Evolutionary conservation across 1,139 yeast species (phyloP), one percentile per base, ranked within the genome.

Genomic region (Kurtzmaniella quercitrusa): DNA sequence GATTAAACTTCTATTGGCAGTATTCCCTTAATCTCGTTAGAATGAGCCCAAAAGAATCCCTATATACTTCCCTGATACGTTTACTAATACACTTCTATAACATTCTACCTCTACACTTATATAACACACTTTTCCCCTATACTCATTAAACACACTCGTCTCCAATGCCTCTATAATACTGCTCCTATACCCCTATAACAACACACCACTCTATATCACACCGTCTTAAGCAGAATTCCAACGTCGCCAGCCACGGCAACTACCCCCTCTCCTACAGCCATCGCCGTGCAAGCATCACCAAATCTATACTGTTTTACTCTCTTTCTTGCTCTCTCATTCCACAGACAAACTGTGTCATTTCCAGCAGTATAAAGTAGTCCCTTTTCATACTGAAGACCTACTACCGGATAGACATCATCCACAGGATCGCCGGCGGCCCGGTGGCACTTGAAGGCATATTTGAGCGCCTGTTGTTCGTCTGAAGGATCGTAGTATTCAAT

Each of bases 401-500:
- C 87, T 9, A 91, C 90, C 0, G 96, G 95, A 39, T 79, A 82
- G 1, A 87, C 95, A 41, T 81, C 63, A 50, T 83, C 91, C 47
- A 75, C 75, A 25, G 58, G 52, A 11, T 19, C 25, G 14, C 46
- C 46, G 10, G 29, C 15, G 23, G 53, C 49, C 33, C 96, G 66
- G 60, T 91, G 97, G 52, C 96, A 86, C 55, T 89, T 82, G 70
- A 90, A 91, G 0, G 96, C 95, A 60, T 83, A 91, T 46, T 80
- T 75, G 43, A 71, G 63, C 12, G 53, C 52, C 49, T 80, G 83
- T 0, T 62, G 60, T 17, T 67, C 68, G 1, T 77, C 74, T 0
- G 74, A 59, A 2, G 77, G 70, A 45, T 83, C 79, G 47, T 82
- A 79, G 56, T 77, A 84, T 51, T 89, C 96, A 34, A 91, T 77